Conservation (phyloP, 73 alveolate genomes). For the Tetrahymena elliotti region DNA sequence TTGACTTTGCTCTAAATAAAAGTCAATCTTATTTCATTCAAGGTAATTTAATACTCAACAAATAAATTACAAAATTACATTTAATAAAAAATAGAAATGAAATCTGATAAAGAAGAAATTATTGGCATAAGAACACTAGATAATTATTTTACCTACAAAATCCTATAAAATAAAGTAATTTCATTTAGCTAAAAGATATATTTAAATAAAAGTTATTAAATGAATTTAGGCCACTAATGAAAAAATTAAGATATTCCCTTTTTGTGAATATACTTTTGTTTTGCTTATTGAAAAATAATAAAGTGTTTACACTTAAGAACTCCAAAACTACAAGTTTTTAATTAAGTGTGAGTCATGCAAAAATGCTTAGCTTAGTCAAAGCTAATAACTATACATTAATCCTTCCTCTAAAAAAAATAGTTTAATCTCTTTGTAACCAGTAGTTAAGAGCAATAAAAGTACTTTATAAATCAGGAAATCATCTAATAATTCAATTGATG, state of each 20-base stretch:
- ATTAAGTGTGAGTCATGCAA: neutral
- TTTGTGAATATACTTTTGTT: neutral
- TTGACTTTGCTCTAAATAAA: neutral
- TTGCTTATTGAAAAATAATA: neutral
- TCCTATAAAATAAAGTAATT: neutral
- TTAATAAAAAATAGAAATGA: neutral
- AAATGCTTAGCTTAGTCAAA: neutral
- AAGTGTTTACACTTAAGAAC: neutral
- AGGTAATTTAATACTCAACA: neutral
- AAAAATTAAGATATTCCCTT: neutral
- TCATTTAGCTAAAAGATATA: too few species aligned
- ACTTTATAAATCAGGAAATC: neutral
- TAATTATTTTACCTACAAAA: neutral
- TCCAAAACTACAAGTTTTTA: neutral
- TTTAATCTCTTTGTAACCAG: neutral
- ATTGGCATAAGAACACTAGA: neutral
- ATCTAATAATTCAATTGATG: neutral
- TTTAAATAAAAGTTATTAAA: neutral
- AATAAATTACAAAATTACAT: neutral
- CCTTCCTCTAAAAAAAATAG: neutral
- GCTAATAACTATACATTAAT: neutral
- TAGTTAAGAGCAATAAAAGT: neutral
- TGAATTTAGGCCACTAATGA: neutral
- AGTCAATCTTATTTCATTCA: neutral
- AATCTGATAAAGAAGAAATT: neutral